Base-by-base conservation (phyloP, 306 rosid species). In the Begonia peltatifolia region DNA sequence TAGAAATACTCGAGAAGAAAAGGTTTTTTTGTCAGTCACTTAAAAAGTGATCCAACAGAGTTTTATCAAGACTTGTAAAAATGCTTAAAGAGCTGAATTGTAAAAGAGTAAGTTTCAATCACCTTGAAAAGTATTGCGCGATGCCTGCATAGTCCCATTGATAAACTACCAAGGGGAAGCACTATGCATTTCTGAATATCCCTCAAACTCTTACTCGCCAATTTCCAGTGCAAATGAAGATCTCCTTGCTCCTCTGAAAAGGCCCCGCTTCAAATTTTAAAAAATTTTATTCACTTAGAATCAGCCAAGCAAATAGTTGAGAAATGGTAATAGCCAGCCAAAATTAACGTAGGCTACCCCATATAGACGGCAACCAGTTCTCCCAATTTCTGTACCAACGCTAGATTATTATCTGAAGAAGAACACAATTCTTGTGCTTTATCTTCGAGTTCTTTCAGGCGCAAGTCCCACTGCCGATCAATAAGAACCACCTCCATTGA, bases 101-200 rank as follows among this genome's bases (percentile, higher is more conserved):
- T 6, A 35, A 42, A 59, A 48, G 11, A 6, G 46, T 50, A 44
- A 46, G 50, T 38, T 50, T 53, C n/a, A 59, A 25, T 67, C 64
- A 90, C 99, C 95, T 90, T 90, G 76, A 90, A 90, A 55, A 90
- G 94, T 71, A 90, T 68, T n/a, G 99, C 99, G 10, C 99, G 87
- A 57, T 90, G 99, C 79, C 99, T 73, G 67, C 99, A 90, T 52
- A 86, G 82, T 35, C 99, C 99, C 60, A 72, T 65, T 20, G 95
- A 90, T 44, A 90, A 77, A 66, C 79, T 79, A 52, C 94, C 95
- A 23, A 90, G 83, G 42, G 99, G 99, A 59, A 90, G 74, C 76
- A 86, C 95, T 8, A 77, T 79, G 77, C 94, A 90, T 54, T 90
- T 79, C 36, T 66, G 93, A 50, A 76, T 74, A 54, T 68, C 84